Conservation (phyloP, 148 eudicot genomes). For the Rhododendron mucronatum region DNA sequence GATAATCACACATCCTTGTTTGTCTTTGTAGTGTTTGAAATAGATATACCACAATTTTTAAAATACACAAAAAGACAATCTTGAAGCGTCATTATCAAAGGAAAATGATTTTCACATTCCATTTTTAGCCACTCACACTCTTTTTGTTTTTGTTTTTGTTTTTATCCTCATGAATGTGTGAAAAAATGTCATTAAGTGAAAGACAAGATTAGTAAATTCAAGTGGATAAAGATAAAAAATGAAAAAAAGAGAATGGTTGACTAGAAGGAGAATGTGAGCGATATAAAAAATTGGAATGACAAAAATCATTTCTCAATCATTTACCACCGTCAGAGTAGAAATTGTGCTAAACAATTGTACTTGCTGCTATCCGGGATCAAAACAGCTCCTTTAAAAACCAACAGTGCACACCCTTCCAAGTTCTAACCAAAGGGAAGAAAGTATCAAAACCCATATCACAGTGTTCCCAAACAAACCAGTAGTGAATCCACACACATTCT, state of each 20-base stretch:
- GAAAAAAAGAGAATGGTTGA: no score
- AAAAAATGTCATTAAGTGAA: no score
- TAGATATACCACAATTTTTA: no score
- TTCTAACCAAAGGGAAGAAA: not conserved
- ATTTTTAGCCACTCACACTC: no score
- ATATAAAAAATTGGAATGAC: no score
- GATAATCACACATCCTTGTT: not conserved
- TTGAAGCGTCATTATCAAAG: no score
- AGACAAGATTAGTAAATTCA: no score
- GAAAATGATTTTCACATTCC: no score
- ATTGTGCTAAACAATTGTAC: not conserved
- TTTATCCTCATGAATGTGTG: no score
- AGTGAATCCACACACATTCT: not conserved
- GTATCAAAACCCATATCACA: not conserved
- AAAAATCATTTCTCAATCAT: not conserved
- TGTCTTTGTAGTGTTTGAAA: not conserved
- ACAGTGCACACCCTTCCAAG: not conserved
- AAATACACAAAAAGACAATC: not conserved
- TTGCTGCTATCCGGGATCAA: not conserved
- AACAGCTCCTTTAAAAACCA: not conserved
- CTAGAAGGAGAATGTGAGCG: no score
- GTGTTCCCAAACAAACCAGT: not conserved
- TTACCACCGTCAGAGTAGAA: not conserved
- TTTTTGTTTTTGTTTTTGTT: no score
- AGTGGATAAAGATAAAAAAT: no score